Base-by-base conservation (phyloP, 2,329 filamentous ascomycete species). In the Aspergillus awamori region DNA sequence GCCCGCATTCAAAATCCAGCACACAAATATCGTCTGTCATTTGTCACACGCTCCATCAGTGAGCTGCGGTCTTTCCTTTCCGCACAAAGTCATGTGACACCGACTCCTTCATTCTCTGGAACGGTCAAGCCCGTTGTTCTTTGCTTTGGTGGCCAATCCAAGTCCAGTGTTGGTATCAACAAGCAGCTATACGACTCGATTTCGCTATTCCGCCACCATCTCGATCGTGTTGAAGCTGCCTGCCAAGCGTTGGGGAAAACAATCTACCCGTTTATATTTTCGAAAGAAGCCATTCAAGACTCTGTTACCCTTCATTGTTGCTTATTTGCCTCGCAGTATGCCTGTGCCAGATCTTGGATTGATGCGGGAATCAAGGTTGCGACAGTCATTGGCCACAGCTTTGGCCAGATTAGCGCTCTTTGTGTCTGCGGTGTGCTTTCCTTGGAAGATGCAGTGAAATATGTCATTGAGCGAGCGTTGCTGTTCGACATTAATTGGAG, bases 61-160 rank as follows among this genome's bases (percentile, higher is more conserved):
- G 36, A 39, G 36, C 36, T 39, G 22, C 30, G n/a, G 22, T 52
- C 48, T 30, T 28, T 5, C 22, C 48, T 52, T 33, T 3, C 48
- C 6, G 13, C 11, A 17, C 24, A 8, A 28, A 26, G 13, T 8
- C 24, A 52, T 3, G 2, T 17, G n/a, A 28, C 30, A 20, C 41
- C 39, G 15, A 8, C 41, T 22, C 22, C 17, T 24, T 41, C 43
- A 57, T 54, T 36, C 49, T 20, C 36, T 54, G 47, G 59, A 58
- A 58, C 51, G 24, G 20, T 30, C 24, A 41, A 57, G n/a, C 63
- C 69, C 7, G 66, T 79, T 7, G 64, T 81, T 5, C 65, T 81
- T 0, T 69, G 66, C 33, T 79, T 81, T 53, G 77, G 75, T 3
- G 79, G 79, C 3, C 79, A 81, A 57, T 69, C 65, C 4, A 66